Evolutionary conservation across 345 rosid species (phyloP).

Genomic region (Eucalyptus camaldulensis): DNA sequence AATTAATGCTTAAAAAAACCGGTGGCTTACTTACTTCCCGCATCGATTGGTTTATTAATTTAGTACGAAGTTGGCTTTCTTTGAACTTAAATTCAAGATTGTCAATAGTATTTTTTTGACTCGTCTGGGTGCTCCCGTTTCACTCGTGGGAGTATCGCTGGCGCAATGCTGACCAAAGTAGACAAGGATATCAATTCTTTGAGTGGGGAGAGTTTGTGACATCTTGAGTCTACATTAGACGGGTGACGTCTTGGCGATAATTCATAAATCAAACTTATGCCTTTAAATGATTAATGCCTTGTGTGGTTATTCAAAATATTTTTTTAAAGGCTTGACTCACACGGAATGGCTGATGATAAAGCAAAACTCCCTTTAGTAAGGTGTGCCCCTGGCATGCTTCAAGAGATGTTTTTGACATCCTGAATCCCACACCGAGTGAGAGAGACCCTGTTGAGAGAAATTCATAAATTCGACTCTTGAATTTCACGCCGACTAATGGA

Average conservation of each 20-base stretch:
- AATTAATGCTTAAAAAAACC: background rate
- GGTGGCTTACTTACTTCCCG: background rate
- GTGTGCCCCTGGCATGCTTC: no score
- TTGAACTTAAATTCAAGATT: background rate
- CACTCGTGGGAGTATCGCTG: background rate
- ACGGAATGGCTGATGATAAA: no score
- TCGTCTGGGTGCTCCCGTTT: background rate
- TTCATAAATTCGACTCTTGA: background rate
- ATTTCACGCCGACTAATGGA: background rate
- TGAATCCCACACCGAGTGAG: background rate
- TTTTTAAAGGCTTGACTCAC: background rate
- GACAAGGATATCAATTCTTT: accelerated
- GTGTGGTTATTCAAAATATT: no score
- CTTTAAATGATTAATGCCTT: no score
- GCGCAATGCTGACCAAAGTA: background rate
- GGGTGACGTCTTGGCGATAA: background rate
- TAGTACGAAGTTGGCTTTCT: background rate
- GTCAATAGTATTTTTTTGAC: background rate
- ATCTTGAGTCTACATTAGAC: background rate
- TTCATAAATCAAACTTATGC: background rate
- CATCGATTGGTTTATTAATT: background rate
- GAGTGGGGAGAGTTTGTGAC: accelerated
- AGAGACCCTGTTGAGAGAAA: background rate
- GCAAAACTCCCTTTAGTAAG: background rate
- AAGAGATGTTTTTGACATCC: background rate